A percentile compares a stretch with the other conserved stretches of the same genome.
These are phyloP conservation scores for Phytophthora cactorum DNA, from an alignment of 352 stramenopile species.

Conservation along the genomic window DNA sequence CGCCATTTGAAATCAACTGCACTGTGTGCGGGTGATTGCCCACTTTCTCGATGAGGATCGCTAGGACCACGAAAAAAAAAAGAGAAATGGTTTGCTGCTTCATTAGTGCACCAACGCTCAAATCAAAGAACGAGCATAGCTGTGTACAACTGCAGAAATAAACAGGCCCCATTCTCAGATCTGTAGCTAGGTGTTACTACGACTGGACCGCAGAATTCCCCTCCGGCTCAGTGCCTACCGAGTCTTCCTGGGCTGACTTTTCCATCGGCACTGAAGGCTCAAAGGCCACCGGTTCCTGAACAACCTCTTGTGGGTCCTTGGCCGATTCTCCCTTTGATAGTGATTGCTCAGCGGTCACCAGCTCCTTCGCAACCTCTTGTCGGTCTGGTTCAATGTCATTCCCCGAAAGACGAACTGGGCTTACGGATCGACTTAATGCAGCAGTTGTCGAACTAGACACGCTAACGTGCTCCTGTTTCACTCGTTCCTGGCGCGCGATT, in stretches of 20 bases:
- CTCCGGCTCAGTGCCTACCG: slow-evolving; percentile 4
- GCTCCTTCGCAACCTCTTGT: slow-evolving; percentile 1
- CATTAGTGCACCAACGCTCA: slow-evolving; percentile 11
- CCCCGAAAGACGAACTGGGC: slow-evolving; percentile 18
- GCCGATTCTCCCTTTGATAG: neutral
- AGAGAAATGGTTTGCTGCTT: slow-evolving; percentile 31
- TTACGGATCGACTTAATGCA: slow-evolving; percentile 38
- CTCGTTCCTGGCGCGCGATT: slow-evolving; percentile 19
- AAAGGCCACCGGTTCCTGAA: neutral
- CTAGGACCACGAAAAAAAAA: neutral
- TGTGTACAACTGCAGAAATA: slow-evolving; percentile 20
- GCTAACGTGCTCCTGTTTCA: slow-evolving; percentile 30
- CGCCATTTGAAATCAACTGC: neutral
- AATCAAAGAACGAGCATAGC: slow-evolving; percentile 15
- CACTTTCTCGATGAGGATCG: too few relatives aligned
- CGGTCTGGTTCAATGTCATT: neutral
- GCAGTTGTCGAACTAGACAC: slow-evolving; percentile 37
- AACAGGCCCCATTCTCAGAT: slow-evolving; percentile 7
- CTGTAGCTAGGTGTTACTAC: slow-evolving; percentile 14
- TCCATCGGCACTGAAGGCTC: neutral
- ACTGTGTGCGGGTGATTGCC: too few relatives aligned
- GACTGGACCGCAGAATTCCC: slow-evolving; percentile 4
- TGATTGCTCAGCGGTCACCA: neutral
- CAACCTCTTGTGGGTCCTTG: neutral
- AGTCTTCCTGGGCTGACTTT: neutral